Base-by-base conservation (phyloP, 2,329 filamentous ascomycete genomes). In the Aspergillus sp. region DNA sequence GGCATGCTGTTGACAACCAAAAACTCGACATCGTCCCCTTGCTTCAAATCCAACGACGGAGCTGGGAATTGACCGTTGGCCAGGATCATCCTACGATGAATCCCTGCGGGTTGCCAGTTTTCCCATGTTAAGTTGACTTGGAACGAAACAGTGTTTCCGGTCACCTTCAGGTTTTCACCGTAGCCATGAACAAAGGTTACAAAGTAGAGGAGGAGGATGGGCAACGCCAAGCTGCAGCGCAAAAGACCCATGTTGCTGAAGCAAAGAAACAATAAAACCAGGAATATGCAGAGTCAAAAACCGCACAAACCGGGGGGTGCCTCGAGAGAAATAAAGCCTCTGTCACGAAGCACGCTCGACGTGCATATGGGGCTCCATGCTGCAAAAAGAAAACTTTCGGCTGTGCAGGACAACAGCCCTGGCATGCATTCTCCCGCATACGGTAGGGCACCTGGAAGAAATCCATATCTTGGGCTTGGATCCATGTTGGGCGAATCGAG, bases 91-190 rank as follows among this genome's bases (percentile, higher is more conserved):
- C 68, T 62, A 7, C 70, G 64, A 12, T 59, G 63, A 58, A 66
- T 59, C 19, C 71, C 71, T 23, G 70, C 67, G 1, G 67, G 64
- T 9, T 67, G 62, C 23, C 65, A 62, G 31, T 68, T 64, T 14
- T 67, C 70, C 68, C 67, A 72, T 19, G 72, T 70, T 6, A 75
- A 48, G 7, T 67, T 71, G 23, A 74, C 60, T 39, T 68, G 63
- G 59, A 73, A 73, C 27, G 56, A 62, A 21, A 64, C 63, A 9
- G 57, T 57, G 23, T 60, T 58, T 21, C 58, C 49, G 14, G 60
- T 56, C n/a, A 24, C 35, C 24, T 48, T 55, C 37, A 52, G n/a
- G 19, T 12, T 45, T 31, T 45, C 55, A 33, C 24, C 41, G 11
- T 40, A 35, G 14, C 45, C 62, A 45, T 56, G 52, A 11, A 48